These are phyloP conservation scores for Cyclotella distinguenda DNA, from an alignment of 108 stramenopile species.

Conservation along the genomic window DNA sequence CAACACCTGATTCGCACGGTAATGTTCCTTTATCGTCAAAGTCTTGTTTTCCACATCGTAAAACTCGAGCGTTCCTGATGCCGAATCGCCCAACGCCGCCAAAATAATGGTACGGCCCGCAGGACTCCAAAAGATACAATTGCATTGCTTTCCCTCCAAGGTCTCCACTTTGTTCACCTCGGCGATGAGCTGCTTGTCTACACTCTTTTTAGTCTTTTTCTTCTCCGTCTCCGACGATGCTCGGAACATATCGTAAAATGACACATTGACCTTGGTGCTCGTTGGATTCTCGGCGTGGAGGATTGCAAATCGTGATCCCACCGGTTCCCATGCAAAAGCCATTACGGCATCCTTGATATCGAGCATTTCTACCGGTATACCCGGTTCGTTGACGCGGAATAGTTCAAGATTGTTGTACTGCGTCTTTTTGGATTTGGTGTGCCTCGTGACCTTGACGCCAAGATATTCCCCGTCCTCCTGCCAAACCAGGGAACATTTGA, in stretches of 20 bases:
- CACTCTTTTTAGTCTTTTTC: conserved; percentile 59
- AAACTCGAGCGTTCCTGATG: conserved; percentile 88
- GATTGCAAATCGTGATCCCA: conserved; percentile 86
- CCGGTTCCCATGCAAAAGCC: conserved; percentile 95
- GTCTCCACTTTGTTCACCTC: conserved; percentile 84
- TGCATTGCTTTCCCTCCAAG: conserved; percentile 85
- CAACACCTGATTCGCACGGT: conserved; percentile 88
- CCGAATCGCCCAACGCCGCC: conserved; percentile 89
- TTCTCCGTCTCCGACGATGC: conserved; percentile 45
- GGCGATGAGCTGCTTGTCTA: conserved; percentile 46
- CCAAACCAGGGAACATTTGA: conserved; percentile 93
- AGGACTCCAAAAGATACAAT: conserved; percentile 93
- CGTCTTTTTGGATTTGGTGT: conserved; percentile 96
- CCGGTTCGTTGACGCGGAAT: conserved; percentile 84
- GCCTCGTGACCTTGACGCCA: conserved; percentile 92
- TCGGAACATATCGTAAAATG: conserved; percentile 90
- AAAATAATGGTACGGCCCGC: conserved; percentile 87
- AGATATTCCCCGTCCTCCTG: conserved; percentile 92
- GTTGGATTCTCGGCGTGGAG: conserved; percentile 92
- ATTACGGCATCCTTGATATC: conserved; percentile 92
- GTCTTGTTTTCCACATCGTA: conserved; percentile 91
- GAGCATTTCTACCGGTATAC: conserved; percentile 94
- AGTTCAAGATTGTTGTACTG: conserved; percentile 94
- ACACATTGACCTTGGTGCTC: conserved; percentile 83
- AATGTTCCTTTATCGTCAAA: conserved; percentile 87